Conservation (phyloP, 208 protist genomes). For the Lotmaria passim region DNA sequence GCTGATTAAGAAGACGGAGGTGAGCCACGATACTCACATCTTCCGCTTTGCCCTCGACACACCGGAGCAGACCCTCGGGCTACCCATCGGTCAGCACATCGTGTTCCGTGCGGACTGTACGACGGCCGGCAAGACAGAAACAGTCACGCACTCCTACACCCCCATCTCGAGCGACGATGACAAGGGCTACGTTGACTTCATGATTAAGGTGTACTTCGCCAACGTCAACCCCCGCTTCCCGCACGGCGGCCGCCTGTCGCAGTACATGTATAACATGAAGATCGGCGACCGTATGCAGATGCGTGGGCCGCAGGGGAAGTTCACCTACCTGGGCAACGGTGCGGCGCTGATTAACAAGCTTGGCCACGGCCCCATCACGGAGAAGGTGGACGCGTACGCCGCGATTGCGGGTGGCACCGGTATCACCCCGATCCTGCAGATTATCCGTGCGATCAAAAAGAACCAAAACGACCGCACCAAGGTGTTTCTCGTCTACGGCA, state of each 20-base stretch:
- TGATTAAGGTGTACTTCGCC: slow-evolving; percentile 93
- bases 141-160: slow-evolving; percentile 88
- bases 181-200: slow-evolving; percentile 91
- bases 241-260: slow-evolving; percentile 86
- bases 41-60: slow-evolving; percentile 83
- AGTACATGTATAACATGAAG: slow-evolving; percentile 85
- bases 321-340: slow-evolving; percentile 85
- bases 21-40: slow-evolving; percentile 76
- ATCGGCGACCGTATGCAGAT: slow-evolving; percentile 88
- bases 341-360: slow-evolving; percentile 36
- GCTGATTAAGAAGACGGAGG: slow-evolving; percentile 57
- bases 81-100: slow-evolving; percentile 88
- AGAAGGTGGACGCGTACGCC: slow-evolving; percentile 56
- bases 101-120: slow-evolving; percentile 54
- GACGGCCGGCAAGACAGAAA: slow-evolving; percentile 50
- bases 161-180: slow-evolving; percentile 90
- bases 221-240: slow-evolving; percentile 87
- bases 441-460: slow-evolving; percentile 87
- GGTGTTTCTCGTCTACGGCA: slow-evolving; percentile 88
- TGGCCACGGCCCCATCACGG: slow-evolving; percentile 25
- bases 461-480: slow-evolving; percentile 75
- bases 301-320: slow-evolving; percentile 86
- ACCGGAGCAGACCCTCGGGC: slow-evolving; percentile 57
- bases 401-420: slow-evolving; percentile 88
- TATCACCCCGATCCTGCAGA: slow-evolving; percentile 93